phyloP scores from a whole-genome alignment of 177 flowering plant genomes.

The Vitis hybrid region DNA sequence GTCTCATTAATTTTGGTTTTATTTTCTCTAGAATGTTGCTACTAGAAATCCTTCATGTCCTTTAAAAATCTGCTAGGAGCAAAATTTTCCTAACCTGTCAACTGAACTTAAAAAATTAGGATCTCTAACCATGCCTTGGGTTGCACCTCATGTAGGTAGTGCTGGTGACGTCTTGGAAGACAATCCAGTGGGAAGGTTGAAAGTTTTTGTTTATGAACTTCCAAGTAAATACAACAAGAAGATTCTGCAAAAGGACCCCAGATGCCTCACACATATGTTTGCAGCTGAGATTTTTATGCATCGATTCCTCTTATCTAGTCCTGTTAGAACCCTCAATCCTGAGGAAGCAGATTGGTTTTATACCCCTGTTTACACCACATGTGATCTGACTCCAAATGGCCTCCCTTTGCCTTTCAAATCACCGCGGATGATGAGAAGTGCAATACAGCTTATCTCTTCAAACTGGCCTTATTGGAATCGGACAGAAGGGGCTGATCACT shows the following conservation, averaged over 20 bases:
- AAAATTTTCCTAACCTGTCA: not conserved
- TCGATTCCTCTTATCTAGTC: conserved; percentile 82
- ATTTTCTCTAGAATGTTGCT: not conserved
- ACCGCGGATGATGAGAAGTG: conserved; percentile 98
- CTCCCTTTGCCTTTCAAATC: conserved; percentile 96
- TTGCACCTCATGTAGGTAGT: conserved; percentile 54
- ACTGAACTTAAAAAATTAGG: not conserved
- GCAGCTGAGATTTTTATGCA: conserved; percentile 99
- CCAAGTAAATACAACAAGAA: conserved; percentile 98
- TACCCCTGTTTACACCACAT: conserved; percentile 92
- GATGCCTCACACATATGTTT: conserved; percentile 96
- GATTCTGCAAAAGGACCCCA: conserved; percentile 79
- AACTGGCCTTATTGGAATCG: conserved; percentile 99
- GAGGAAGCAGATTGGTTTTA: conserved; percentile 99
- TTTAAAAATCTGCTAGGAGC: not conserved
- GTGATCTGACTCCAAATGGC: conserved; percentile 93
- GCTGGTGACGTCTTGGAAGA: conserved; percentile 99
- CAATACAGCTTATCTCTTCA: conserved; percentile 88
- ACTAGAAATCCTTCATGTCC: not conserved
- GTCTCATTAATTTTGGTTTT: not conserved
- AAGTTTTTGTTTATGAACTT: conserved; percentile 94
- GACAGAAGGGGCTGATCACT: conserved; percentile 95
- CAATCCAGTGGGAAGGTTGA: conserved; percentile 92
- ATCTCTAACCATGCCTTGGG: not conserved
- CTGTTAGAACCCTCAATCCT: conserved; percentile 89